Evolutionary conservation across 73 alveolate genomes (phyloP), one percentile per base, ranked within the genome.

Genomic region (Tetrahymena thermophila): DNA sequence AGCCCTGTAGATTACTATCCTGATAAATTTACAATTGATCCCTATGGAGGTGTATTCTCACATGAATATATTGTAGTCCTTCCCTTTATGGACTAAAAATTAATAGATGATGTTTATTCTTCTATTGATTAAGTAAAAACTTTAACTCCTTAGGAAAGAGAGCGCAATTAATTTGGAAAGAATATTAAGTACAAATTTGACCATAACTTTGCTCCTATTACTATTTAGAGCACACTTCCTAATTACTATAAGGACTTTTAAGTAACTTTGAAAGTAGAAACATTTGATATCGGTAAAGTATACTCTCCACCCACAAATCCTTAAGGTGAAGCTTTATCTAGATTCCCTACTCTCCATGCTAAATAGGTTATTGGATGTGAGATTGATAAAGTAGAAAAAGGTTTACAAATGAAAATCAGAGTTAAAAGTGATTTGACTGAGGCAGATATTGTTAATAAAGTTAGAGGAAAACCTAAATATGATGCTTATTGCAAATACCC

Each of bases 1-100:
- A 35, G 57, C 10, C 97, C 97, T 34, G 84, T 89, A 14, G 97
- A 95, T 35, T 95, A 43, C 56, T 95, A 95, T 89, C 97, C 97
- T n/a, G 94, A 89, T 10, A 50, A 89, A 40, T 95, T 95, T 55
- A 95, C 71, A 43, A 89, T 71, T 38, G 97, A 95, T 95, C 93
- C 97, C 7, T 95, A 95, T 35, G 97, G 97, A 25, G 94, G 95
- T 34, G 85, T 95, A 38, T 95, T 56, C 23, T 94, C 93, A 16
- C 97, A 95, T 89, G 43, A 95, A 55, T 83, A 89, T 56, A 95
- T 95, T 35, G 94, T 94, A 1, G 94, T 85, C 56, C 83, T 95
- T 44, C 97, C 97, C 15, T 95, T 95, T 43, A 55, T 95, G 42
- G 94, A 95, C 55, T 37, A 71, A 34, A 35, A 43, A 15, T 44